Conservation (phyloP, 192 early-diverging fungal genomes). For the Umbelopsis ramanniana region DNA sequence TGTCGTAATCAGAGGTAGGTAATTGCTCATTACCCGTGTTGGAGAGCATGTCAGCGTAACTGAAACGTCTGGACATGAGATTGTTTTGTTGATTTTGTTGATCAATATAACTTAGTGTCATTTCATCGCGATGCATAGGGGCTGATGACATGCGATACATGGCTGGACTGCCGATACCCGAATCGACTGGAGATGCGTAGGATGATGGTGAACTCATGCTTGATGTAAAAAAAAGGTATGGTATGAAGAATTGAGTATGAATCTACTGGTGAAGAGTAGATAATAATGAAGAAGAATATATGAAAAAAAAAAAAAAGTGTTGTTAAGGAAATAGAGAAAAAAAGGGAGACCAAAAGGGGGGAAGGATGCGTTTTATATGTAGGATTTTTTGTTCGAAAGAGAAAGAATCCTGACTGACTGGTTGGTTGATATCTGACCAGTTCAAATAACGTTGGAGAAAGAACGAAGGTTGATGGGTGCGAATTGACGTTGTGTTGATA, state of each 20-base stretch:
- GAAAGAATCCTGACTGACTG: not conserved
- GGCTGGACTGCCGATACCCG: conserved; percentile 16
- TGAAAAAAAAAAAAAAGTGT: conserved; percentile 8
- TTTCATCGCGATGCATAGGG: not conserved
- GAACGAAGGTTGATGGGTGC: not conserved
- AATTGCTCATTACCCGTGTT: conserved; percentile 12
- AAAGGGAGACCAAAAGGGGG: not conserved
- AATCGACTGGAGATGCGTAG: conserved; percentile 27
- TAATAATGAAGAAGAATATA: not conserved
- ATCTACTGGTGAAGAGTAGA: conserved; percentile 3
- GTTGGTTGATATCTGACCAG: conserved; percentile 16
- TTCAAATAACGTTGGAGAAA: conserved; percentile 17
- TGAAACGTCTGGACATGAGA: conserved; percentile 26
- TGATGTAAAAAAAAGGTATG: conserved; percentile 29
- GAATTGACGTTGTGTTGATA: conserved; percentile 9
- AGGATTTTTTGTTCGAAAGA: not conserved
- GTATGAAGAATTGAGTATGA: conserved; percentile 18
- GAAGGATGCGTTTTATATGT: not conserved
- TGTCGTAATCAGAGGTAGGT: conserved; percentile 24
- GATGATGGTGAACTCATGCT: conserved; percentile 30
- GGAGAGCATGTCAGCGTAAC: conserved; percentile 33
- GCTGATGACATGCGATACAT: conserved; percentile 17
- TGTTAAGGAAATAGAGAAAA: conserved; percentile 17
- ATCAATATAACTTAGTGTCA: not conserved
- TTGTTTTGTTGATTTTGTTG: not conserved